phyloP scores from a whole-genome alignment of 805 yeast species.

The Saccharomycopsis synnaedendra region DNA sequence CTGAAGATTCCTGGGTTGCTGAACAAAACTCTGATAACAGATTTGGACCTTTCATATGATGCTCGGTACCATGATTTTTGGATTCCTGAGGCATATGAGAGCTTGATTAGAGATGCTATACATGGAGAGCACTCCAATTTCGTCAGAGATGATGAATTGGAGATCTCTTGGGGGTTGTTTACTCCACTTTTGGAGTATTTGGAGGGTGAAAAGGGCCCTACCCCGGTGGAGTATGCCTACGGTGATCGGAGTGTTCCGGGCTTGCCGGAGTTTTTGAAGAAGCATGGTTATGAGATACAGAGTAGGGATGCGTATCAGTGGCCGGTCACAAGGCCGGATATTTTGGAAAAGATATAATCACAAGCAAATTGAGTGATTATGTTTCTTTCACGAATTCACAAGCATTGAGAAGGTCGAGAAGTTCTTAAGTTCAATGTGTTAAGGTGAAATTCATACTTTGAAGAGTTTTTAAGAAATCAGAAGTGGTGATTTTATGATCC shows the following conservation, averaged over 20 bases:
- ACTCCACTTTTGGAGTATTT: constrained; percentile 80
- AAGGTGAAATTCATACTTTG: too few species aligned
- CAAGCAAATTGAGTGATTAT: too few species aligned
- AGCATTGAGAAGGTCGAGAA: constrained; percentile 1
- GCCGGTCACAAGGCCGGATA: constrained; percentile 63
- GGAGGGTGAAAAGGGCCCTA: constrained; percentile 61
- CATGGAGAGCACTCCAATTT: constrained; percentile 94
- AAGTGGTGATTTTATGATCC: too few species aligned
- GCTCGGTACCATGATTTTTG: constrained; percentile 76
- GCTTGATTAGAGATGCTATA: constrained; percentile 81
- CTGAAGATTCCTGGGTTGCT: constrained; percentile 89
- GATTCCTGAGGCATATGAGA: constrained; percentile 98
- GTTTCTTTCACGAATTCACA: not conserved
- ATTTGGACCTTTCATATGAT: constrained; percentile 79
- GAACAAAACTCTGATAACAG: constrained; percentile 72
- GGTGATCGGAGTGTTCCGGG: constrained; percentile 84
- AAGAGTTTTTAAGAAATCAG: too few species aligned
- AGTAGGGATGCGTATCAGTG: constrained; percentile 66
- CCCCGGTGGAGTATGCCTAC: constrained; percentile 62
- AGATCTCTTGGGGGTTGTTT: constrained; percentile 83
- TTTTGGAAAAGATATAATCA: constrained; percentile 14
- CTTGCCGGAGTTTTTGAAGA: constrained; percentile 46
- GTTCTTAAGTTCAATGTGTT: too few species aligned
- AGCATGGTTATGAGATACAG: constrained; percentile 65
- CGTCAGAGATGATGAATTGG: constrained; percentile 96